Evolutionary conservation across 345 rosid species (phyloP).

Genomic region (Populus euphratica): DNA sequence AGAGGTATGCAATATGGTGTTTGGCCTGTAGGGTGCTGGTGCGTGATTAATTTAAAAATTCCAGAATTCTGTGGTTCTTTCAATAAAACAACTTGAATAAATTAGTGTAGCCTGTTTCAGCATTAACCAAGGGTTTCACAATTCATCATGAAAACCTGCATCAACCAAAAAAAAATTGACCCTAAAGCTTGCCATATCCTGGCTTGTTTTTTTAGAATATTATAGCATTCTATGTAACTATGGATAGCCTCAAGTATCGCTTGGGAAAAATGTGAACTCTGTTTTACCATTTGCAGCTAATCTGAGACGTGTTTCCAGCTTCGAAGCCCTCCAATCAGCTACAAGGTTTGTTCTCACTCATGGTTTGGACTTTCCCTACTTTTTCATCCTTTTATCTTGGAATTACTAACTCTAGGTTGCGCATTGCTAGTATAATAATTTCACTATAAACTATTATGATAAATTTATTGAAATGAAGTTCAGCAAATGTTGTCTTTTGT

Average conservation of each 20-base stretch:
- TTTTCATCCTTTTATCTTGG: neutral
- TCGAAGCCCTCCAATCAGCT: constrained; percentile 84
- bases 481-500: neutral
- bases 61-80: neutral
- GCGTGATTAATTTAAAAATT: neutral
- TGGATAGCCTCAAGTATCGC: neutral
- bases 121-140: neutral
- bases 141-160: constrained; percentile 5
- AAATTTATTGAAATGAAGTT: neutral
- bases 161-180: neutral
- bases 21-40: neutral
- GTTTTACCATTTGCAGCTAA: constrained; percentile 46
- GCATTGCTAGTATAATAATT: neutral
- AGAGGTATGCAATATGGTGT: constrained; percentile 20
- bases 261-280: constrained; percentile 3
- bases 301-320: constrained; percentile 82
- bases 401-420: neutral
- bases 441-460: neutral
- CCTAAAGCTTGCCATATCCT: neutral
- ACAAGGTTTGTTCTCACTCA: constrained; percentile 45
- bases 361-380: neutral
- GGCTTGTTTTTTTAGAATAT: neutral
- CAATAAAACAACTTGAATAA: neutral
- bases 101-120: neutral
- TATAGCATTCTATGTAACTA: neutral